phyloP scores from a whole-genome alignment of 1,284 basidiomycete genomes.

The Leccinum pallidistipes region DNA sequence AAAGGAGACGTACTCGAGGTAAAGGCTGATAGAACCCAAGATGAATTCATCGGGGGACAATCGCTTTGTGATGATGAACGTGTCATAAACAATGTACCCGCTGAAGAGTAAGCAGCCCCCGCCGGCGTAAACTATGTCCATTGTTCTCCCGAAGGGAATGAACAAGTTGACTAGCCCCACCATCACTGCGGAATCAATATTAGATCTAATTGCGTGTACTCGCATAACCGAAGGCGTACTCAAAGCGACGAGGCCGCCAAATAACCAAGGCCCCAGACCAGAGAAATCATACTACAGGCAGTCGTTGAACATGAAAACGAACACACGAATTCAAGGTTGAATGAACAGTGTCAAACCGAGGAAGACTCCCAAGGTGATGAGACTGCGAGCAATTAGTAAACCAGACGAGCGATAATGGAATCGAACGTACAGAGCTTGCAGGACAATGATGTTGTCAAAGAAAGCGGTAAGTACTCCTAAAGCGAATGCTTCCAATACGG shows the following conservation, averaged over 20 bases:
- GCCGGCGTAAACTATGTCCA: conserved; percentile 77
- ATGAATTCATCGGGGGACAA: conserved; percentile 89
- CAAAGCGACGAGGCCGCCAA: conserved; percentile 72
- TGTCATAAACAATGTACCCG: conserved; percentile 85
- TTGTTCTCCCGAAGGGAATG: conserved; percentile 74
- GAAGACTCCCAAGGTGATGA: conserved; percentile 88
- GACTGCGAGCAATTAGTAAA: conserved; percentile 38
- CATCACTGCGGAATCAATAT: conserved; percentile 49
- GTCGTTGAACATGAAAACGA: conserved; percentile 1
- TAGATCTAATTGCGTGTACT: conserved; percentile 1
- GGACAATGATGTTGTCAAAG: conserved; percentile 73
- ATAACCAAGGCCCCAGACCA: conserved; percentile 82
- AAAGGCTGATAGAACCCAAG: conserved; percentile 81
- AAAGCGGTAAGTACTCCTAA: conserved; percentile 79
- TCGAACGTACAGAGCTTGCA: conserved; percentile 74
- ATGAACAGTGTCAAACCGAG: conserved; percentile 78
- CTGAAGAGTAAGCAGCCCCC: conserved; percentile 83
- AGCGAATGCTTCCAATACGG: conserved; percentile 76
- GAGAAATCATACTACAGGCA: conserved; percentile 77
- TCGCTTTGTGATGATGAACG: conserved; percentile 78
- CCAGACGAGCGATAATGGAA: neutral
- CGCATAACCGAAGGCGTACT: conserved; percentile 41
- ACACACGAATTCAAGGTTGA: neutral
- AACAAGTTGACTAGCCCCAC: conserved; percentile 78
- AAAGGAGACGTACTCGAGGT: conserved; percentile 67